Evolutionary conservation across 2,329 filamentous ascomycete genomes (phyloP).

Genomic region (Sporothrix schenckii): DNA sequence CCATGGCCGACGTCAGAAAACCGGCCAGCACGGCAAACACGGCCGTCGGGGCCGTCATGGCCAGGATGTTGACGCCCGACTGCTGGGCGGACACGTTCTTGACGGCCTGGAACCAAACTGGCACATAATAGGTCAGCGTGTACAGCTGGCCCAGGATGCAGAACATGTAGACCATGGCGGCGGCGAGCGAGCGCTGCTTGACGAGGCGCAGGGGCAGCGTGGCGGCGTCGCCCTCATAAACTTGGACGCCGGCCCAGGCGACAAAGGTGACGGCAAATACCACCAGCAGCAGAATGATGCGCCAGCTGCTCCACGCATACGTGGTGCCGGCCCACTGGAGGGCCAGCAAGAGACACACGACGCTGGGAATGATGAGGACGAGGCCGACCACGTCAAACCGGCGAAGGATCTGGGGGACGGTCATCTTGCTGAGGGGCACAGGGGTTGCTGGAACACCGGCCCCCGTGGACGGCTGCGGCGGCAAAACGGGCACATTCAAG

Average conservation of each 20-base stretch:
- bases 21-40: constrained; percentile 38
- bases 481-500: constrained; percentile 36
- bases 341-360: constrained; percentile 53
- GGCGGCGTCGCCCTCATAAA: constrained; percentile 45
- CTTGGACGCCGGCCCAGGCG: constrained; percentile 45
- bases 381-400: constrained; percentile 32
- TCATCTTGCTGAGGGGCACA: not conserved
- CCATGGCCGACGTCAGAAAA: constrained; percentile 36
- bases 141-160: constrained; percentile 28
- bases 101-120: constrained; percentile 47
- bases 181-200: constrained; percentile 41
- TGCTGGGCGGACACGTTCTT: constrained; percentile 38
- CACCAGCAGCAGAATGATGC: constrained; percentile 46
- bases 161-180: constrained; percentile 34
- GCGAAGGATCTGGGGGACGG: not conserved
- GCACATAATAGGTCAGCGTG: constrained; percentile 39
- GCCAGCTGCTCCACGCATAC: constrained; percentile 46
- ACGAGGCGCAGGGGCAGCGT: constrained; percentile 50
- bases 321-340: constrained; percentile 52
- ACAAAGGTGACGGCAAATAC: constrained; percentile 44
- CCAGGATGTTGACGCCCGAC: constrained; percentile 42
- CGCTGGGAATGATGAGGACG: constrained; percentile 37
- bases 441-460: not conserved
- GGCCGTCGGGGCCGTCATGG: constrained; percentile 37
- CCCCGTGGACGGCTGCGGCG: not conserved